Evolutionary conservation across 2,329 filamentous ascomycete species (phyloP).

Genomic region (Tolypocladium sp.): DNA sequence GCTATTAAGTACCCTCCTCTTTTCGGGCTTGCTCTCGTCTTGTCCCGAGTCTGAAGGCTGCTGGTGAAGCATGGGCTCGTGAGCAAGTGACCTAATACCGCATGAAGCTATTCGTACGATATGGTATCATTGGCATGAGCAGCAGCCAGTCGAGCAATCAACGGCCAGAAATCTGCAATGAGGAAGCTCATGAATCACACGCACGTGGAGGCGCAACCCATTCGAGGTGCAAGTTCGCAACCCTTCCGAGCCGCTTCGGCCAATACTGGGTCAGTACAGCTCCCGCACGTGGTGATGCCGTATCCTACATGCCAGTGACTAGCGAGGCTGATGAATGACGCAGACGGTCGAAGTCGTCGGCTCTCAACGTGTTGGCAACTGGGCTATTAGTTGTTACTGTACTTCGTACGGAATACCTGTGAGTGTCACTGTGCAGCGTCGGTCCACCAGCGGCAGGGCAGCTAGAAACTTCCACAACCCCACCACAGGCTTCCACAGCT

Average conservation of each 20-base stretch:
- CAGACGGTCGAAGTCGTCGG: no score
- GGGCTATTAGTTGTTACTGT: no score
- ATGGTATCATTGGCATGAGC: background rate
- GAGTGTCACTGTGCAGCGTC: background rate
- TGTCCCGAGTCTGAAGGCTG: background rate
- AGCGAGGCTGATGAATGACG: background rate
- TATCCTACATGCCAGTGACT: background rate
- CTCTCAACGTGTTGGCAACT: no score
- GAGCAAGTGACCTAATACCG: background rate
- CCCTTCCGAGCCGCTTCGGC: background rate
- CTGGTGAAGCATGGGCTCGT: background rate
- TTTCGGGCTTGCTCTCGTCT: background rate
- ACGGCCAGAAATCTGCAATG: background rate
- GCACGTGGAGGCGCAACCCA: background rate
- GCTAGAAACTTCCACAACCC: conserved; percentile 13
- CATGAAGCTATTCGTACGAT: no score
- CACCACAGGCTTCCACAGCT: background rate
- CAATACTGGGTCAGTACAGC: background rate
- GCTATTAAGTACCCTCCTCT: background rate
- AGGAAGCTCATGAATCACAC: background rate
- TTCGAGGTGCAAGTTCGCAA: no score
- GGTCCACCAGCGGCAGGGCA: background rate
- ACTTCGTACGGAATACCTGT: background rate
- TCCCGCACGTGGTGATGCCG: background rate
- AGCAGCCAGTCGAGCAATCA: background rate